phyloP scores from a whole-genome alignment of 768 basidiomycete genomes.

The Peribolospora kevripleyi region DNA sequence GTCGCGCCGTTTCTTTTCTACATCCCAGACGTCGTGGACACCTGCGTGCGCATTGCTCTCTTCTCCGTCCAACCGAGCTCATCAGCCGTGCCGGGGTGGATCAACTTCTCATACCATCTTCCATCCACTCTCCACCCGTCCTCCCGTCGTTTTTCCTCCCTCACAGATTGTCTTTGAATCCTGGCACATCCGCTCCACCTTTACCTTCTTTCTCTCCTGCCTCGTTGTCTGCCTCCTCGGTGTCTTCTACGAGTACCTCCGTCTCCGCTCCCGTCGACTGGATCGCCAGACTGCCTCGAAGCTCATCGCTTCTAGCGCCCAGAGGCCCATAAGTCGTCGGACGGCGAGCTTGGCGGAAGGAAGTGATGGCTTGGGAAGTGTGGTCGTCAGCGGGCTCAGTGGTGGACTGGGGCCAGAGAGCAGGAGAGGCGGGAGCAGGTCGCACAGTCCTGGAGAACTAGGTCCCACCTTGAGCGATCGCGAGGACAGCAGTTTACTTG shows the following conservation, averaged over 20 bases:
- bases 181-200: slow-evolving; percentile 44
- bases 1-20: not conserved
- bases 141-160: slow-evolving; percentile 32
- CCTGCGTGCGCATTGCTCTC: slow-evolving; percentile 6
- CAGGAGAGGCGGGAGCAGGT: not conserved
- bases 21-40: slow-evolving; percentile 4
- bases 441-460: too few species aligned
- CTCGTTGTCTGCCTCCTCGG: slow-evolving; percentile 40
- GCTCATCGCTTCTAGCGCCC: too few species aligned
- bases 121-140: not conserved
- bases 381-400: not conserved
- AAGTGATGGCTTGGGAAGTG: not conserved
- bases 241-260: slow-evolving; percentile 41
- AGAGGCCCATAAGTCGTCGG: too few species aligned
- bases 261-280: not conserved
- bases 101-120: not conserved
- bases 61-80: not conserved
- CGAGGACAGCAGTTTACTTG: too few species aligned
- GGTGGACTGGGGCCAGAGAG: not conserved
- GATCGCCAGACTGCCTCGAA: not conserved
- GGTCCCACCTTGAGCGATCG: too few species aligned
- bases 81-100: not conserved
- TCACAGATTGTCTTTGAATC: not conserved
- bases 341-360: too few species aligned
- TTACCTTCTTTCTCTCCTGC: slow-evolving; percentile 40